Conservation (phyloP, 2,329 filamentous ascomycete species). For the Ophiostoma fasciatum region DNA sequence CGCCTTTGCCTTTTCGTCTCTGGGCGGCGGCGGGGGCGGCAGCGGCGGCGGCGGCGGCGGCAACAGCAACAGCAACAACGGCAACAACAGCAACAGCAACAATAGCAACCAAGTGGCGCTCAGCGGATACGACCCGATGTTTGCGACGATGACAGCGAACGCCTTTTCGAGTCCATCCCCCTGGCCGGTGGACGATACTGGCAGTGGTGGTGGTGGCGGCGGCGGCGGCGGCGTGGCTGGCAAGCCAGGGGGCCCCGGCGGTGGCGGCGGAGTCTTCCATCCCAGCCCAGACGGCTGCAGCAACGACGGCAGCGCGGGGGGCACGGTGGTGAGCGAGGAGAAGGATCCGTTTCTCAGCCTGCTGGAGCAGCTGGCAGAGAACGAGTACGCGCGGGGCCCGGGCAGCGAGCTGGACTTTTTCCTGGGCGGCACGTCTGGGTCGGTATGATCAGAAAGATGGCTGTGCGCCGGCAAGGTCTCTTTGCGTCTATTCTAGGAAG, state of each 20-base stretch:
- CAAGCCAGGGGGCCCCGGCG: not conserved
- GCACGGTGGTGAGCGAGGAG: constrained; percentile 39
- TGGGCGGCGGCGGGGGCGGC: no score
- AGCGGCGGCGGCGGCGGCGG: no score
- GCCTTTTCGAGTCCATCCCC: constrained; percentile 35
- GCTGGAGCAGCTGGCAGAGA: constrained; percentile 70
- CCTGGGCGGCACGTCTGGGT: constrained; percentile 21
- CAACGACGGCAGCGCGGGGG: constrained; percentile 31
- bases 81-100: no score
- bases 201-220: constrained; percentile 8
- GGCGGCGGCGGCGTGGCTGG: no score
- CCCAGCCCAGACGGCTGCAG: constrained; percentile 32
- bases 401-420: constrained; percentile 71
- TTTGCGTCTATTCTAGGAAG: not conserved
- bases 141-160: constrained; percentile 38
- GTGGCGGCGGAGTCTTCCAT: constrained; percentile 12
- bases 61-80: no score
- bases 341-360: constrained; percentile 71
- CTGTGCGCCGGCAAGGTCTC: no score
- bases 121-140: constrained; percentile 42
- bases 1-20: constrained; percentile 16
- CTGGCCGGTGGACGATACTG: constrained; percentile 30
- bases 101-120: constrained; percentile 10
- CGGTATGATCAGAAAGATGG: not conserved
- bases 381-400: constrained; percentile 53